Evolutionary conservation across 208 protist species (phyloP).

Genomic region (Acanthamoeba royreba): DNA sequence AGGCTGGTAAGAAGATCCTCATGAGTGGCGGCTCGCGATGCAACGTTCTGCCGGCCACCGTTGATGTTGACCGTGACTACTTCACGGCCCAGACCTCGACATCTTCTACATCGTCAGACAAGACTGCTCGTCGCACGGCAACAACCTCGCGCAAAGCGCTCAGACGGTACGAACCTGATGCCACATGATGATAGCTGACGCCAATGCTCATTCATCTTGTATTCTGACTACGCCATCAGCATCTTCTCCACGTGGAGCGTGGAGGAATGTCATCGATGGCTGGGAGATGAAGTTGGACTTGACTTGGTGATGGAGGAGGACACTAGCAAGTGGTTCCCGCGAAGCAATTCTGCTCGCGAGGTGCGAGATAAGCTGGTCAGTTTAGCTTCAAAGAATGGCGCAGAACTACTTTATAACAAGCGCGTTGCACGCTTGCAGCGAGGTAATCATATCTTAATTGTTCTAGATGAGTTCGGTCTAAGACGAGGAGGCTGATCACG

Average conservation of each 20-base stretch:
- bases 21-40: conserved; percentile 50
- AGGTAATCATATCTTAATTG: neutral
- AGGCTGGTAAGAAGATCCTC: conserved; percentile 57
- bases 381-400: neutral
- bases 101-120: neutral
- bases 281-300: conserved; percentile 31
- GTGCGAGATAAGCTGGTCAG: neutral
- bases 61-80: conserved; percentile 40
- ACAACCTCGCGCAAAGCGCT: neutral
- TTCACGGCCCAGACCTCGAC: conserved; percentile 10
- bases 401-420: neutral
- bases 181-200: neutral
- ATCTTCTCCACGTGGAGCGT: conserved; percentile 43
- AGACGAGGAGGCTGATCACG: too few relatives aligned
- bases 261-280: neutral
- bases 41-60: conserved; percentile 18
- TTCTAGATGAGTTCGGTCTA: too few relatives aligned
- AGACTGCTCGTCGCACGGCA: neutral
- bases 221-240: too few relatives aligned
- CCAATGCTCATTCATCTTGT: too few relatives aligned
- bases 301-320: conserved; percentile 39
- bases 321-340: conserved; percentile 44
- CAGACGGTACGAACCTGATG: neutral
- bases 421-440: neutral
- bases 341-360: conserved; percentile 48